A percentile compares a stretch with the other conserved stretches of the same genome.
Conservation (phyloP, 129 eudicot genomes). For the Scalesia atractyloides region DNA sequence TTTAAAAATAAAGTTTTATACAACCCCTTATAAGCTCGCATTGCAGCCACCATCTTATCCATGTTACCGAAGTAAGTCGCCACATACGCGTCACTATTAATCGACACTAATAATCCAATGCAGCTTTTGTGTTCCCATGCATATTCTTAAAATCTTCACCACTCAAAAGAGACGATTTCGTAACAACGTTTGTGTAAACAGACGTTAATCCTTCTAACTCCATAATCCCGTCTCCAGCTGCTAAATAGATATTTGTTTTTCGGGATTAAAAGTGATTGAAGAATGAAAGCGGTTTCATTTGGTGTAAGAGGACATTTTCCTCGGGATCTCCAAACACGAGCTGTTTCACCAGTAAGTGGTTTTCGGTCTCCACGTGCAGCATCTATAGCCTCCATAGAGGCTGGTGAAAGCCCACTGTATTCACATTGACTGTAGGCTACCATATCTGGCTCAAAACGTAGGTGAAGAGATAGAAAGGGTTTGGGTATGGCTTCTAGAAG, state of each 20-base stretch:
- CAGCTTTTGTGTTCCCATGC: conserved; percentile 99
- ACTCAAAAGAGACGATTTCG: conserved; percentile 65
- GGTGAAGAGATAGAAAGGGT: conserved; percentile 95
- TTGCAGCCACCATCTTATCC: conserved; percentile 99
- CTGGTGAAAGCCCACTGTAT: conserved; percentile 60
- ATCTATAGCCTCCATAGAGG: conserved; percentile 69
- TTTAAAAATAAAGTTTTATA: conserved; percentile 68
- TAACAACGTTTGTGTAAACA: conserved; percentile 58
- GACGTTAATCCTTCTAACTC: conserved; percentile 81
- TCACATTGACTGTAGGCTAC: conserved; percentile 98
- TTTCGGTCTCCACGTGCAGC: conserved; percentile 83
- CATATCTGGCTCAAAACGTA: conserved; percentile 99
- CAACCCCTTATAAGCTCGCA: conserved; percentile 79
- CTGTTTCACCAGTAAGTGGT: conserved; percentile 89
- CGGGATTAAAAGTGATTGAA: conserved; percentile 76
- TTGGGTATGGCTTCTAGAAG: conserved; percentile 91
- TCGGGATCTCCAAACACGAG: conserved; percentile 80
- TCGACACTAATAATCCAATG: conserved; percentile 90
- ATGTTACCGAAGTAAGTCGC: conserved; percentile 95
- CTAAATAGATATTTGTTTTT: conserved; percentile 70
- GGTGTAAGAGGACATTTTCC: conserved; percentile 99
- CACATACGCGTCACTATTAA: conserved; percentile 81
- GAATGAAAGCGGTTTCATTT: conserved; percentile 75
- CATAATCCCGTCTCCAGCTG: conserved; percentile 97
- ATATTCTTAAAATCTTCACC: conserved; percentile 68